Evolutionary conservation across 495 filamentous ascomycete genomes (phyloP).

Genomic region (Polyplosphaeria fusca): DNA sequence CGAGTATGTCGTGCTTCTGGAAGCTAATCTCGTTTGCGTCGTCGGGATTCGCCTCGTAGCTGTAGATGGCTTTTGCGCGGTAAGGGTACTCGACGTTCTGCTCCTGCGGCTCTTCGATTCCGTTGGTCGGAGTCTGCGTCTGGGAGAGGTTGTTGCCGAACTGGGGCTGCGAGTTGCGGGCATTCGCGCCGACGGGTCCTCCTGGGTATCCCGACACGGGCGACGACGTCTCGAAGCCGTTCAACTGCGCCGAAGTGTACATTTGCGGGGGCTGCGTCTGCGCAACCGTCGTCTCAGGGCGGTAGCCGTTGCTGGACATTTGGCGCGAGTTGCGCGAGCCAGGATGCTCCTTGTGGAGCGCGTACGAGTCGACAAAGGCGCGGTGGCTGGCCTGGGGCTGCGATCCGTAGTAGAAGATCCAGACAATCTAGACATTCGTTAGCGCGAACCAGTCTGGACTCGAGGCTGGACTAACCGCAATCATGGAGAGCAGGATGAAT

Average conservation of each 20-base stretch:
- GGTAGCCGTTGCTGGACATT: slow-evolving; percentile 65
- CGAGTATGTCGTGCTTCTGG: slow-evolving; percentile 91
- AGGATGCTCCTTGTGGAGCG: slow-evolving; percentile 71
- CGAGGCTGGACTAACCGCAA: slow-evolving; percentile 76
- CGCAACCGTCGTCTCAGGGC: slow-evolving; percentile 78
- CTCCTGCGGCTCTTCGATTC: slow-evolving; percentile 16
- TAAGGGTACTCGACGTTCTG: slow-evolving; percentile 90
- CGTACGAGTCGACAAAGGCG: slow-evolving; percentile 92
- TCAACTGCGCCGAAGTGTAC: slow-evolving; percentile 93
- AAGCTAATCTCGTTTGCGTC: slow-evolving; percentile 98
- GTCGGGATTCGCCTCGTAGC: slow-evolving; percentile 96
- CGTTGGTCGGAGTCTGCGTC: slow-evolving; percentile 27
- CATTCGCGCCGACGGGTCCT: slow-evolving; percentile 56
- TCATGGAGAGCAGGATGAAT: slow-evolving; percentile 93
- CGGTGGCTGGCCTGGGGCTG: slow-evolving; percentile 83
- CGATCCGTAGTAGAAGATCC: slow-evolving; percentile 98
- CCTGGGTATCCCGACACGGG: slow-evolving; percentile 79
- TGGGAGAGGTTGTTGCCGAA: slow-evolving; percentile 41
- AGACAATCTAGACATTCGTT: slow-evolving; percentile 66
- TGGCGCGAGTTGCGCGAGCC: slow-evolving; percentile 56
- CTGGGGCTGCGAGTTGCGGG: slow-evolving; percentile 56
- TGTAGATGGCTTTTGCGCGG: slow-evolving; percentile 95
- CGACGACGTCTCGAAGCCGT: slow-evolving; percentile 92
- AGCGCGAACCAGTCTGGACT: neutral
- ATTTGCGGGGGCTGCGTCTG: slow-evolving; percentile 78